Percentiles rank a stretch among this genome's conserved stretches.
Evolutionary conservation across 371 early-diverging fungal genomes (phyloP).

Genomic region (Apophysomyces trapeziformis): DNA sequence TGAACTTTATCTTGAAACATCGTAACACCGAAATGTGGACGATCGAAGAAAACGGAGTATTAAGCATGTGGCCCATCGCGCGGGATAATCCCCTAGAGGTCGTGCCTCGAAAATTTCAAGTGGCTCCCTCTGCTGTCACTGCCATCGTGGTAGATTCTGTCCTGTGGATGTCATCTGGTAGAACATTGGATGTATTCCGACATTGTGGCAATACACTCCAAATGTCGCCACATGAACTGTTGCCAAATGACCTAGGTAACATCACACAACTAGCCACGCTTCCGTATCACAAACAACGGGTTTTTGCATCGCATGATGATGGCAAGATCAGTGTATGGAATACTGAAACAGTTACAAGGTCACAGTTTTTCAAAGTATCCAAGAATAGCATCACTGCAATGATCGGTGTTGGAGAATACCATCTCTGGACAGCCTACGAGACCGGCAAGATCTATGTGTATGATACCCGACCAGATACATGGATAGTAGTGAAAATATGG

Average conservation of each 20-base stretch:
- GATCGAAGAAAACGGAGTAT: conserved; percentile 72
- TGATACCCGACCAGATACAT: conserved; percentile 60
- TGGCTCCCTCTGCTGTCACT: conserved; percentile 21
- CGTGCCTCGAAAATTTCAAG: conserved; percentile 4
- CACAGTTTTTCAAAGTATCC: conserved; percentile 59
- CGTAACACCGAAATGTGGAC: conserved; percentile 69
- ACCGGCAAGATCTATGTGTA: conserved; percentile 84
- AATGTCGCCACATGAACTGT: conserved; percentile 31
- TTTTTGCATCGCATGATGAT: conserved; percentile 81
- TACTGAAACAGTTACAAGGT: conserved; percentile 44
- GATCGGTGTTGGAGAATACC: conserved; percentile 61
- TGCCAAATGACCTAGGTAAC: conserved; percentile 61
- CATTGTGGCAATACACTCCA: background rate
- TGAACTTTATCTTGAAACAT: conserved; percentile 68
- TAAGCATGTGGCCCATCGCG: conserved; percentile 70
- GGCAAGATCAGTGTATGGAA: conserved; percentile 83
- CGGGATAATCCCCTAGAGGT: conserved; percentile 21
- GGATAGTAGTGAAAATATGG: conserved; percentile 76
- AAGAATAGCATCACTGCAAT: conserved; percentile 74
- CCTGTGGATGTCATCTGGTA: conserved; percentile 55
- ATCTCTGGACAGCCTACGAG: conserved; percentile 81
- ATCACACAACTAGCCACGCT: conserved; percentile 64
- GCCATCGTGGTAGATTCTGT: conserved; percentile 53
- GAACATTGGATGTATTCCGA: conserved; percentile 20
- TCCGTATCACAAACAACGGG: conserved; percentile 46